Evolutionary conservation across 2,329 filamentous ascomycete genomes (phyloP), one percentile per base, ranked within the genome.

Genomic region (Polytolypa hystricis): DNA sequence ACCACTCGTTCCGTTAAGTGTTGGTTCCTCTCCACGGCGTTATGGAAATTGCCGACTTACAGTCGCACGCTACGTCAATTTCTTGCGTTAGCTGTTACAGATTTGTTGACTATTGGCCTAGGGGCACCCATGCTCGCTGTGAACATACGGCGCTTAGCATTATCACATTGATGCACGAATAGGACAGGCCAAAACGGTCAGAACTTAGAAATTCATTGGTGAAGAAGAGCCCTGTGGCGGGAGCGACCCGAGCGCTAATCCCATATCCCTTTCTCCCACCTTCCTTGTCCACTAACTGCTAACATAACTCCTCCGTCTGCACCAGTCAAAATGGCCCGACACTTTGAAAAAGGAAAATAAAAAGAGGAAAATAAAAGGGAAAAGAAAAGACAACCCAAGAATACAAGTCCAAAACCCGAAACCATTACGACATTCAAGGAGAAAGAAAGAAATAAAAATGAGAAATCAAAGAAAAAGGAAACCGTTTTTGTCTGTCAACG

Each of bases 161-260:
- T 10, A 19, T 33, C 28, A 33, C 31, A 35, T 37, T 36, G 20
- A 31, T 36, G 36, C 38, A 40, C 27, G 20, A 33, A 35, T 40
- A 15, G 17, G 12, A 14, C 21, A 33, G 19, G n/a, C 15, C 16
- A 30, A 15, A 9, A 20, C 27, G 14, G 8, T 10, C 10, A 34
- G 14, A 41, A 41, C 30, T 25, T 4, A 29, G 14, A 39, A 39
- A 42, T 42, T 29, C 31, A 44, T 44, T 44, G 42, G 43, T 35
- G 36, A 35, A 42, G 30, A 43, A 37, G 21, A 25, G 17, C 27
- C 31, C 38, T 39, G 30, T 20, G 31, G n/a, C 38, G 39, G 32
- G 33, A 21, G 14, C 18, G 17, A 56, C 50, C 43, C 43, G 35
- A 42, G 40, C 42, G 41, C 42, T 40, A 43, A 30, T 34, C 44